Evolutionary conservation across 345 rosid genomes (phyloP), one percentile per base, ranked within the genome.

Genomic region (Linum lewisii): DNA sequence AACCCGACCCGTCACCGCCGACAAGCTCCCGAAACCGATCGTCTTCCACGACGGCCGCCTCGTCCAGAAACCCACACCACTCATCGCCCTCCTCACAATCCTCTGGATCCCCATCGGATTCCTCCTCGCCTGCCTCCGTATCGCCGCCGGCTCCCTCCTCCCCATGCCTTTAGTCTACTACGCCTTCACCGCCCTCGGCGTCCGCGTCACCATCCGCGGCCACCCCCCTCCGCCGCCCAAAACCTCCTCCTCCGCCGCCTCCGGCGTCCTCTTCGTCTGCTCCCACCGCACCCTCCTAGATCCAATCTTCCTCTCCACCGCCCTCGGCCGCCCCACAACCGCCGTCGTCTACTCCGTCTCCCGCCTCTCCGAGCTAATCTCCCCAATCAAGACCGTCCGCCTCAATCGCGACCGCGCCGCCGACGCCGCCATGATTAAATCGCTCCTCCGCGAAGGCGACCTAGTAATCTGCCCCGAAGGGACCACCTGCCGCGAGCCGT

Each of bases 71-170:
- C 56, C 56, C 14, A 52, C 15, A 10, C 56, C 56, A 2, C 22
- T 52, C 23, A 52, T 21, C 24, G 56, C 56, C 56, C 22, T 52
- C 23, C 56, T 52, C 21, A 52, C 25, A 19, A 19, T 52, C 56
- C 56, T 52, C 15, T 52, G 56, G 56, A 19, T 52, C 25, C 56
- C 56, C 56, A 21, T 52, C 25, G 56, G 56, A 19, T 52, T 52
- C 56, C 15, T 21, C 25, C 56, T 52, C 56, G 56, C 56, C 56
- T 21, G 23, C 24, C 56, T 52, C 56, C 56, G 56, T 1, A 21
- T 52, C 25, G 56, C 56, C 56, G 56, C 56, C 56, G 56, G 56
- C 56, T 20, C 56, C 22, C 56, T 52, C 56, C 56, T 52, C 56
- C 56, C 56, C 8, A 52, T 52, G 56, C 56, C 56, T 13, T 20